phyloP scores from a whole-genome alignment of 306 rosid species.

The Vicia villosa region DNA sequence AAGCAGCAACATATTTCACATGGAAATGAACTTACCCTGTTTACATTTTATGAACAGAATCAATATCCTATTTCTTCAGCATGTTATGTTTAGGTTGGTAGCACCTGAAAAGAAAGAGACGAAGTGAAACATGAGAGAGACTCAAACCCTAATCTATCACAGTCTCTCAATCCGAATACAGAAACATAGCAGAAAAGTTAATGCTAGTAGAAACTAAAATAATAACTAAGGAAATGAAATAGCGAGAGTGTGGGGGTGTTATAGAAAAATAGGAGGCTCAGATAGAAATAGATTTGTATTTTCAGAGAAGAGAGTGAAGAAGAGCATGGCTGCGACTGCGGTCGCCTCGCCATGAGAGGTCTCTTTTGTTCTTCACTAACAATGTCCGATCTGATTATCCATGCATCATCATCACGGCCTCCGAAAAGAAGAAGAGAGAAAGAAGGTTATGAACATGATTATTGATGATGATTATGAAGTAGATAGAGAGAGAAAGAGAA shows the following conservation, averaged over 20 bases:
- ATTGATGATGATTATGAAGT: not conserved
- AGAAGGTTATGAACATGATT: not conserved
- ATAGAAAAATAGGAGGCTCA: constrained; percentile 2
- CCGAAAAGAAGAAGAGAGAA: not conserved
- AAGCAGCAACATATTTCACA: not conserved
- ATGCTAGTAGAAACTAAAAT: not conserved
- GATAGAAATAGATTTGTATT: not conserved
- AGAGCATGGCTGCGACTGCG: constrained; percentile 2
- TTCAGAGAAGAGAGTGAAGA: constrained; percentile 5
- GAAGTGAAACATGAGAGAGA: not conserved
- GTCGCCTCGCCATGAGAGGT: not conserved
- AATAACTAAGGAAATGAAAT: too few relatives aligned
- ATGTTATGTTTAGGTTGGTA: too few relatives aligned
- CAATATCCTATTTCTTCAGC: not conserved
- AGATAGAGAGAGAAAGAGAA: too few relatives aligned
- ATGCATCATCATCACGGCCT: constrained; percentile 3
- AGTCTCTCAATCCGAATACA: not conserved
- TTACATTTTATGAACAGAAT: not conserved
- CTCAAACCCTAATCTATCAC: not conserved
- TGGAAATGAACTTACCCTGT: too few relatives aligned
- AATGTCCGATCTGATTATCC: not conserved
- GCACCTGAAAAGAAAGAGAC: too few relatives aligned
- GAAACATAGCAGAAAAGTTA: not conserved
- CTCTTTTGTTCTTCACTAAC: not conserved
- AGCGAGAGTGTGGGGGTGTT: not conserved